Evolutionary conservation across 2,329 filamentous ascomycete species (phyloP).

Genomic region (Cladosporium sp.): DNA sequence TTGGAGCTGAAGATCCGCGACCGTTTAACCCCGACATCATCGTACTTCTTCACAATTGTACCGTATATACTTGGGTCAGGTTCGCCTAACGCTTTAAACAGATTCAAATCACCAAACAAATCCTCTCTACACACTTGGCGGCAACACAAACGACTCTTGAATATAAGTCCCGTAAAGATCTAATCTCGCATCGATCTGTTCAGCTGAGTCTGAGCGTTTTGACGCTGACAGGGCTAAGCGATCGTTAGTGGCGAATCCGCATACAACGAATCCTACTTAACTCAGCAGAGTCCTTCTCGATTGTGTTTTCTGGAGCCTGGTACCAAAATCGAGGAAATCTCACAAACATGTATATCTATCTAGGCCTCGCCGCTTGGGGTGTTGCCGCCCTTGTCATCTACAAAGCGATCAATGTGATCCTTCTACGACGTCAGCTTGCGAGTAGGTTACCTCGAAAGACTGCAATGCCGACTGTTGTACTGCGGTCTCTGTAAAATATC

Average conservation of each 20-base stretch:
- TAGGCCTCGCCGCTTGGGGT: conserved; percentile 22
- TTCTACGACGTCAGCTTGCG: conserved; percentile 7
- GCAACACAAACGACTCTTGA: no score
- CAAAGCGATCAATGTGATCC: conserved; percentile 20
- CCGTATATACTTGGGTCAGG: no score
- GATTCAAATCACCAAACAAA: no score
- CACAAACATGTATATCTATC: conserved; percentile 21
- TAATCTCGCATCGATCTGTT: neutral
- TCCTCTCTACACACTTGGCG: no score
- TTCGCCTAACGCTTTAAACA: no score
- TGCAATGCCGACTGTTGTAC: no score
- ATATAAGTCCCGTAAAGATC: neutral
- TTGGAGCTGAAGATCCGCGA: no score
- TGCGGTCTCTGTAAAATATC: no score
- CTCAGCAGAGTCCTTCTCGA: neutral
- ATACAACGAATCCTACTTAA: neutral
- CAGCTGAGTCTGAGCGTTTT: neutral
- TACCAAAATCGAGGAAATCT: neutral
- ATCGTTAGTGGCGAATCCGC: neutral
- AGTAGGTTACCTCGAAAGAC: neutral
- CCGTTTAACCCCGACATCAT: no score
- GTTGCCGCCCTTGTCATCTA: conserved; percentile 21
- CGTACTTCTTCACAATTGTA: no score
- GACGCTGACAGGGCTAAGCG: neutral
- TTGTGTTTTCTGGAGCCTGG: no score